A percentile compares a stretch with the other conserved stretches of the same genome.
phyloP scores from a whole-genome alignment of 2,329 filamentous ascomycete species.

The Chaetomiaceae sp. region DNA sequence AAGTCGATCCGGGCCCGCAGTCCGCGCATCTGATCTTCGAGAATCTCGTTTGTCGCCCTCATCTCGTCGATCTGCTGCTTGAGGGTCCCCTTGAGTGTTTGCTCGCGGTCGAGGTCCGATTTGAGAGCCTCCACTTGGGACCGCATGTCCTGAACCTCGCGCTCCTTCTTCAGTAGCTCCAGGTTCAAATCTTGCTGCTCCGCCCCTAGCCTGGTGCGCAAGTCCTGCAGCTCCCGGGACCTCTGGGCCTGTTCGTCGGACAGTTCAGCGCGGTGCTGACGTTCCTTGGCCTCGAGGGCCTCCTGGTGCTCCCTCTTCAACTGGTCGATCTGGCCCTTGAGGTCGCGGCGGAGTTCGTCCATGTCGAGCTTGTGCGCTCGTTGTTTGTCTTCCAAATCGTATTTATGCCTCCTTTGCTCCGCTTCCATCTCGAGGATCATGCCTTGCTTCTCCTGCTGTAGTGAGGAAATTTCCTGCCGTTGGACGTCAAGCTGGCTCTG shows the following conservation, averaged over 20 bases:
- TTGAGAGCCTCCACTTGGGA: slow-evolving; percentile 44
- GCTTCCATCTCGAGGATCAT: slow-evolving; percentile 39
- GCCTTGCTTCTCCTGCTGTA: slow-evolving; percentile 38
- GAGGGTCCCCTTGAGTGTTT: slow-evolving; percentile 52
- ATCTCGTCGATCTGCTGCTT: slow-evolving; percentile 54
- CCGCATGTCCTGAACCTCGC: slow-evolving; percentile 48
- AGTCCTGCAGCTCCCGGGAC: slow-evolving; percentile 60
- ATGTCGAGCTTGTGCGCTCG: slow-evolving; percentile 53
- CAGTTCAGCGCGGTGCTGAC: slow-evolving; percentile 59
- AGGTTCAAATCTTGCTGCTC: slow-evolving; percentile 50
- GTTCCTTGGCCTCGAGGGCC: slow-evolving; percentile 61
- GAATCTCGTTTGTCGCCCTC: slow-evolving; percentile 55
- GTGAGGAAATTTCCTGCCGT: slow-evolving; percentile 31
- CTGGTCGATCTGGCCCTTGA: slow-evolving; percentile 52
- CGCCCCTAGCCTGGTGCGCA: slow-evolving; percentile 49
- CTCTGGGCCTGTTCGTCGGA: slow-evolving; percentile 59
- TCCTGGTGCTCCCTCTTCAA: slow-evolving; percentile 61
- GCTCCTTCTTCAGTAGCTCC: slow-evolving; percentile 48
- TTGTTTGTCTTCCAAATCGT: slow-evolving; percentile 51
- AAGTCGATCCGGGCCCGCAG: slow-evolving; percentile 81
- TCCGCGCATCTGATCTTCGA: slow-evolving; percentile 72
- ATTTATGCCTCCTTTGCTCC: slow-evolving; percentile 42
- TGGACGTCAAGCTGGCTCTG: slow-evolving; percentile 59
- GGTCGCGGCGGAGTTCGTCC: slow-evolving; percentile 49
- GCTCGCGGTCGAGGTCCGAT: slow-evolving; percentile 58